Percentiles rank a stretch among this genome's conserved stretches.
Conservation (phyloP, 2,329 filamentous ascomycete genomes). For the Dendrostoma leiphaemia region DNA sequence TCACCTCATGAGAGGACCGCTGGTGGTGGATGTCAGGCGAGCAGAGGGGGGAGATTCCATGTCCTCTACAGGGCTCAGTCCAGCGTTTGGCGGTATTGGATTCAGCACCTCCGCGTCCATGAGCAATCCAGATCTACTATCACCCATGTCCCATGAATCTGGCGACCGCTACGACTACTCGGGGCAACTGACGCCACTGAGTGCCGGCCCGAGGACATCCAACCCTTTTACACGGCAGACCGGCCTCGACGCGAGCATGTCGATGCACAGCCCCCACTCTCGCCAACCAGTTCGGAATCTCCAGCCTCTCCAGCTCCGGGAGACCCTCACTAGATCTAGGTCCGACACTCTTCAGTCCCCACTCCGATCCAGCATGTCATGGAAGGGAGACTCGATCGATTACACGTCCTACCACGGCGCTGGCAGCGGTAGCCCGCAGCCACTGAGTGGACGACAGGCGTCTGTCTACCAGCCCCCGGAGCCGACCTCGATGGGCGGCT, state of each 20-base stretch:
- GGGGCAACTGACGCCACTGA: conserved; percentile 47
- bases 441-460: conserved; percentile 44
- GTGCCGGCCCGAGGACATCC: conserved; percentile 46
- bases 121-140: conserved; percentile 53
- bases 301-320: conserved; percentile 58
- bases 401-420: conserved; percentile 50
- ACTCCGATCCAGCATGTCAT: conserved; percentile 58
- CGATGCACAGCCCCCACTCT: conserved; percentile 42
- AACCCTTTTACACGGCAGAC: conserved; percentile 52
- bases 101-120: conserved; percentile 56
- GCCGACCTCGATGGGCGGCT: conserved; percentile 41
- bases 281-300: conserved; percentile 49
- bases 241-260: conserved; percentile 43
- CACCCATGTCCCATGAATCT: conserved; percentile 54
- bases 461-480: conserved; percentile 48
- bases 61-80: conserved; percentile 65
- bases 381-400: conserved; percentile 60
- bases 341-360: conserved; percentile 59
- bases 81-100: conserved; percentile 64
- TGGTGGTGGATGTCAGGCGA: conserved; percentile 68
- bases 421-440: conserved; percentile 41
- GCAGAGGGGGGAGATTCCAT: conserved; percentile 63
- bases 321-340: conserved; percentile 55
- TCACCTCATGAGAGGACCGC: conserved; percentile 59
- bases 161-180: conserved; percentile 54